Conservation (phyloP, 2,329 filamentous ascomycete genomes). For the Hypoxylon rubiginosum region DNA sequence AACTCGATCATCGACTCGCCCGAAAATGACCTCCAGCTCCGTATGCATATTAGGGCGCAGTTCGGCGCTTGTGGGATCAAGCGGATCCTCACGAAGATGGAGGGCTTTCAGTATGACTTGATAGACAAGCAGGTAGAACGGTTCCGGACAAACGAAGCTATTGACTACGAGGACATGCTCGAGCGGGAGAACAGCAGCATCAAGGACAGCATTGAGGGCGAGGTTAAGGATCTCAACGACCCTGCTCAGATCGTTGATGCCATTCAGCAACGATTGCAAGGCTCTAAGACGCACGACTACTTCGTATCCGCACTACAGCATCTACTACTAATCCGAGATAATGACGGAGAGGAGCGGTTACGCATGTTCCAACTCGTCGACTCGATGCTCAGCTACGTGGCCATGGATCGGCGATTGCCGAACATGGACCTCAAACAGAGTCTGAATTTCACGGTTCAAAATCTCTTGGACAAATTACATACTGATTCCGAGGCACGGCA, state of each 20-base stretch:
- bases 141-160: conserved; percentile 93
- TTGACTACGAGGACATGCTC: conserved; percentile 97
- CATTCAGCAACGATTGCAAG: conserved; percentile 86
- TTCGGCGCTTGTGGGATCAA: conserved; percentile 97
- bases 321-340: conserved; percentile 90
- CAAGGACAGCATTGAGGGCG: conserved; percentile 87
- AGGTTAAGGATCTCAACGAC: conserved; percentile 92
- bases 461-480: conserved; percentile 92
- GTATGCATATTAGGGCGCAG: conserved; percentile 94
- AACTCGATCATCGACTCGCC: conserved; percentile 97
- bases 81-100: conserved; percentile 95
- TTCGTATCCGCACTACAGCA: conserved; percentile 97
- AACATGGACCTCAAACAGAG: conserved; percentile 99
- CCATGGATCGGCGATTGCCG: conserved; percentile 94
- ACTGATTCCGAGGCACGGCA: conserved; percentile 95
- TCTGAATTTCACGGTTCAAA: conserved; percentile 97
- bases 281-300: conserved; percentile 91
- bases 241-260: conserved; percentile 94
- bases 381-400: conserved; percentile 98
- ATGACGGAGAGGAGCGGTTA: conserved; percentile 89
- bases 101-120: conserved; percentile 96
- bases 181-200: conserved; percentile 92
- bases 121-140: conserved; percentile 98
- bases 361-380: conserved; percentile 98
- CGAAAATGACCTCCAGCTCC: conserved; percentile 87